Base-by-base conservation (phyloP, 805 yeast species). In the Hanseniaspora jakobsenii region DNA sequence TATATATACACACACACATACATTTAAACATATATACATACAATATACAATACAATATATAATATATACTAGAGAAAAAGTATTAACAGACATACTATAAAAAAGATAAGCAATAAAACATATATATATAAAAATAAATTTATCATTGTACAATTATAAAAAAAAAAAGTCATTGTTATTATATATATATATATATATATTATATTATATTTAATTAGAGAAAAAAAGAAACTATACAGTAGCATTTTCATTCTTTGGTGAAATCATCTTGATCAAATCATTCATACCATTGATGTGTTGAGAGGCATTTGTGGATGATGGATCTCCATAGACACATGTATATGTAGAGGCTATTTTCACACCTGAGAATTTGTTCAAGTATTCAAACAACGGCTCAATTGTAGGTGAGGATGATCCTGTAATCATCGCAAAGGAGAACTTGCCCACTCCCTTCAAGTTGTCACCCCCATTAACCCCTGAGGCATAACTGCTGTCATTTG, bases 281-380 rank as follows among this genome's bases (percentile, higher is more conserved):
- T 81, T 81, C 50, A 77, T 70, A 52, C 91, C 91, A 48, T 70
- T 69, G 21, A 79, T 73, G 36, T 75, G 75, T 47, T 71, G 78
- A 23, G 66, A 71, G 1, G 91, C 89, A 38, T 71, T 69, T 0
- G 80, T 73, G 22, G 70, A 66, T 3, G 65, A 59, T 22, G 68
- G 65, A 26, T 63, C 64, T 17, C 77, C 79, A 48, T 73, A 71
- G 5, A 81, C 78, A 32, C 81, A 75, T 1, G 83, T 74, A 49
- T 77, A 67, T 2, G 72, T 73, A 40, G 69, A 59, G 3, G 63
- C 62, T n/a, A 76, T 54, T 6, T 55, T 56, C 1, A 61, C 59
- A 3, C 59, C 59, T 6, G 56, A 53, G 36, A 73, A 57, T 3
- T 61, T 65, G 48, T 73, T 71, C 21, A 73, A 71, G 50, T 66